Evolutionary conservation across 495 filamentous ascomycete species (phyloP).

Genomic region (Lentithecium fluviatile): DNA sequence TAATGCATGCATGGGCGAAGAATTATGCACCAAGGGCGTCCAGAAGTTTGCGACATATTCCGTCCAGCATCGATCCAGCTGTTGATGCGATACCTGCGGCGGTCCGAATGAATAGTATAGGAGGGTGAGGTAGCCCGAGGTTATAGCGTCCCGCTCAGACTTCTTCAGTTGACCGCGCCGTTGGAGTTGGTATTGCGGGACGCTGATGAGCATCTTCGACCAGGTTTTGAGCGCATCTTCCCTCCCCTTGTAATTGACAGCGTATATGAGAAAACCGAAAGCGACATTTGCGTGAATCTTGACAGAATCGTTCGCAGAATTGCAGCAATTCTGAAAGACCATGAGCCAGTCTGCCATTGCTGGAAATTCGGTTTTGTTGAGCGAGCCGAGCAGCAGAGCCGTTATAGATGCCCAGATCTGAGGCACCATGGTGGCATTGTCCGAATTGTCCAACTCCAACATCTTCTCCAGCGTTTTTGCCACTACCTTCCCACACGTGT

Average conservation of each 20-base stretch:
- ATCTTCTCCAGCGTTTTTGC: slow-evolving; percentile 60
- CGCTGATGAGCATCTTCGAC: slow-evolving; percentile 65
- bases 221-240: slow-evolving; percentile 59
- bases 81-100: slow-evolving; percentile 53
- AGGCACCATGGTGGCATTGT: slow-evolving; percentile 70
- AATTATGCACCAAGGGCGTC: slow-evolving; percentile 43
- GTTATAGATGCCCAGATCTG: slow-evolving; percentile 84
- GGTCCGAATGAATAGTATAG: slow-evolving; percentile 86
- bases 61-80: slow-evolving; percentile 79
- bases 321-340: slow-evolving; percentile 80
- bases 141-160: slow-evolving; percentile 57
- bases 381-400: slow-evolving; percentile 66
- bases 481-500: slow-evolving; percentile 59
- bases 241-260: slow-evolving; percentile 60
- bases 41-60: slow-evolving; percentile 62
- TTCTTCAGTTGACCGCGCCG: slow-evolving; percentile 60
- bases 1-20: slow-evolving; percentile 21
- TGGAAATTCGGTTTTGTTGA: slow-evolving; percentile 67
- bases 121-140: slow-evolving; percentile 71
- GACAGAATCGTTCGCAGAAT: slow-evolving; percentile 64
- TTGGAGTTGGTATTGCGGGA: slow-evolving; percentile 68
- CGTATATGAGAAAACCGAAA: slow-evolving; percentile 80
- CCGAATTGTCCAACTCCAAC: slow-evolving; percentile 63
- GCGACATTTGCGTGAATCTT: slow-evolving; percentile 75
- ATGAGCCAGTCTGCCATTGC: slow-evolving; percentile 68